A percentile compares a stretch with the other conserved stretches of the same genome.
Conservation (phyloP, 768 basidiomycete genomes). For the Porphyrellus cyaneotinctus region DNA sequence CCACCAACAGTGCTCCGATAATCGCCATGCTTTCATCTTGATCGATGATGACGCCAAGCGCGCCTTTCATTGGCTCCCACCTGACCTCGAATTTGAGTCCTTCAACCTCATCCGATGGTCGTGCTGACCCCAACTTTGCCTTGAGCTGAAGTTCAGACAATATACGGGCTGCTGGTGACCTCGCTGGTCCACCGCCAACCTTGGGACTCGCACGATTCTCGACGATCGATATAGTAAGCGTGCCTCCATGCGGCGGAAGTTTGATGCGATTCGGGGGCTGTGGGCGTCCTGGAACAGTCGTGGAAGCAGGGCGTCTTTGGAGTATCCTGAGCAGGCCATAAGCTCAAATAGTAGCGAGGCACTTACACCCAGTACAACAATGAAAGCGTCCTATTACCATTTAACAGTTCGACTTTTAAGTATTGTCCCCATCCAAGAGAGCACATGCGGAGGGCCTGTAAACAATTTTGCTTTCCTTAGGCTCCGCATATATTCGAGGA, state of each 20-base stretch:
- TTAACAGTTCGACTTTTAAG: constrained; percentile 64
- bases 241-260: constrained; percentile 65
- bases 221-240: constrained; percentile 66
- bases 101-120: constrained; percentile 75
- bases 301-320: constrained; percentile 38
- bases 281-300: constrained; percentile 27
- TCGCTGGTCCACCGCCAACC: constrained; percentile 42
- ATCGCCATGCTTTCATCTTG: constrained; percentile 43
- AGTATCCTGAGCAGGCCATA: background rate
- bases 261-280: constrained; percentile 34
- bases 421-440: constrained; percentile 85
- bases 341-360: constrained; percentile 7
- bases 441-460: constrained; percentile 66
- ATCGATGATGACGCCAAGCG: constrained; percentile 57
- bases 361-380: constrained; percentile 88
- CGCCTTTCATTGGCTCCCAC: constrained; percentile 73
- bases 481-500: background rate
- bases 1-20: constrained; percentile 48
- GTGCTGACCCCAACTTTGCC: constrained; percentile 51
- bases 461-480: too few species aligned
- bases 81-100: constrained; percentile 60
- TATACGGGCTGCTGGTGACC: constrained; percentile 50
- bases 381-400: constrained; percentile 61
- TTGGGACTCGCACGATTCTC: constrained; percentile 42
- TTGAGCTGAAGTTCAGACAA: constrained; percentile 61